Base-by-base conservation (phyloP, 441 rosid genomes). In the Mallotus repandus region DNA sequence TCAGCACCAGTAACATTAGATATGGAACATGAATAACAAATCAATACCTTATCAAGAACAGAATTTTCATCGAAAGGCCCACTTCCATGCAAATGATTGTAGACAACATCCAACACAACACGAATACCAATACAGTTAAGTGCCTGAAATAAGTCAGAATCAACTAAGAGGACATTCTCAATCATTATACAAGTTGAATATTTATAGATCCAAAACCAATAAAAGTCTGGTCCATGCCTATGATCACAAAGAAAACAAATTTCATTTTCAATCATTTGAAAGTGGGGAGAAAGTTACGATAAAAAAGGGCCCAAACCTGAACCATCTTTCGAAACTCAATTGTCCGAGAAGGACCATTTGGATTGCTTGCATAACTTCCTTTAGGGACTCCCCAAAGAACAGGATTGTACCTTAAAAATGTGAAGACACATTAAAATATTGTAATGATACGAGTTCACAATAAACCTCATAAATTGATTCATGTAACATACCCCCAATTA, bases 321-420 rank as follows among this genome's bases (percentile, higher is more conserved):
- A 96, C 89, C 98, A 93, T 96, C 84, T 79, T 91, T 84, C 99
- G 88, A 76, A 96, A 96, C 83, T 96, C 97, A 75, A 86, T 71
- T 64, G 81, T 83, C 71, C 98, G 97, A 79, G 77, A 82, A 60
- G 97, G 78, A 79, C 97, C 96, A 85, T 80, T 80, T 46, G 98
- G 88, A 72, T 86, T 82, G 79, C 91, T 90, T 56, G 99, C 89
- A 86, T 96, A 96, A 87, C 98, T 93, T 87, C 99, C 99, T 85
- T 93, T 96, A 54, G 98, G 98, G 77, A 91, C 94, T 59, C 97
- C 98, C 98, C 97, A 93, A 22, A 96, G 89, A 77, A 91, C 91
- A 69, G 98, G 99, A 89, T 96, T 90, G 81, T 96, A 96, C 85
- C 98, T 96, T 73, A 76, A 62, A 13, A 62, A 78, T 58, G 65